Conservation (phyloP, 352 stramenopile genomes). For the Blastocystis sp. region DNA sequence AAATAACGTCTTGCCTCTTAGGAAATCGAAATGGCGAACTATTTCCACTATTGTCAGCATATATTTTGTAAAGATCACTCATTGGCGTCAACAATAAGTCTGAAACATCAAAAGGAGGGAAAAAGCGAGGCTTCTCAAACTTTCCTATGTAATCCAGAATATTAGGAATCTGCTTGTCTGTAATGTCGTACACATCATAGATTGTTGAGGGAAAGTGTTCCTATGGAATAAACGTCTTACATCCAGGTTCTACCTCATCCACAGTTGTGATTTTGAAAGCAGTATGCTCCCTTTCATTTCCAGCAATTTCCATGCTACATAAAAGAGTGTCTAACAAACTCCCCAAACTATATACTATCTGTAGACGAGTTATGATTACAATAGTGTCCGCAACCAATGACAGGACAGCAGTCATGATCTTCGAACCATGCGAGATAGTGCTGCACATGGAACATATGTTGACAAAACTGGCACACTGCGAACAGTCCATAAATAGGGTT, state of each 20-base stretch:
- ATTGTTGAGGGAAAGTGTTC: background rate
- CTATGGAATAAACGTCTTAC: background rate
- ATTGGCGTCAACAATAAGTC: background rate
- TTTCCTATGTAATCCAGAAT: background rate
- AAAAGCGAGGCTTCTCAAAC: background rate
- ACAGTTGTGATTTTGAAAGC: background rate
- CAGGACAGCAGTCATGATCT: conserved; percentile 16
- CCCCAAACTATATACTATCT: background rate
- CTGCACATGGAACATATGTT: conserved; percentile 1
- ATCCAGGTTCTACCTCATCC: background rate
- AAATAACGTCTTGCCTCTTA: background rate
- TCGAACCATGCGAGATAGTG: conserved; percentile 20
- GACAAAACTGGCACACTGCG: background rate
- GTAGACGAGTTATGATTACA: conserved; percentile 19
- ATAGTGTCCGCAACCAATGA: background rate
- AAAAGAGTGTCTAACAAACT: conserved; percentile 2
- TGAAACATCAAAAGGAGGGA: background rate
- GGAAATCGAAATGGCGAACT: background rate
- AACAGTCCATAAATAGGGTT: conserved; percentile 24
- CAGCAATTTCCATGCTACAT: background rate
- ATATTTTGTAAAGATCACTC: background rate
- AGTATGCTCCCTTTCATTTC: background rate
- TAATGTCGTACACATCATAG: background rate
- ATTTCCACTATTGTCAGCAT: background rate
- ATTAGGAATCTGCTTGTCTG: background rate